Percentiles rank a stretch among this genome's conserved stretches.
phyloP scores from a whole-genome alignment of 345 rosid species.

The Eutrema yunnanense region DNA sequence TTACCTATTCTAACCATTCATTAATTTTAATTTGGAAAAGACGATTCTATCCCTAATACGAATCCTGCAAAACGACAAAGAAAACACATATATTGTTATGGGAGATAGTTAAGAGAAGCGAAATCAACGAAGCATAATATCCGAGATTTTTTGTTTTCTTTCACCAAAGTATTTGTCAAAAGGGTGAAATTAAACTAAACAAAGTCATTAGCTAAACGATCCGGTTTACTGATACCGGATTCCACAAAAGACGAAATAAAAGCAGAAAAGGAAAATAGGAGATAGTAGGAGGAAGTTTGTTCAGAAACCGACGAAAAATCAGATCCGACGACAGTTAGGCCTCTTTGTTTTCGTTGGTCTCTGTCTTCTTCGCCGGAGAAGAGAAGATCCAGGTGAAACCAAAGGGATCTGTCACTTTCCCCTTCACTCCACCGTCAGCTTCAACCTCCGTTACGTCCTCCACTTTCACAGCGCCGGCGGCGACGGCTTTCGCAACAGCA shows the following conservation, averaged over 20 bases:
- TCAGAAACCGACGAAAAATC: slow-evolving; percentile 16
- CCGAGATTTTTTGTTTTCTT: neutral
- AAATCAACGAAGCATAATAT: neutral
- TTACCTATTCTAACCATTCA: neutral
- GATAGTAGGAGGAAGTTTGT: neutral
- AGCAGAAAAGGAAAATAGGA: slow-evolving; percentile 2
- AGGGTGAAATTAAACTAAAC: slow-evolving; percentile 9
- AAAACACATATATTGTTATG: neutral
- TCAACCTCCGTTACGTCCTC: slow-evolving; percentile 33
- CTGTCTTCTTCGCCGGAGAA: slow-evolving; percentile 36
- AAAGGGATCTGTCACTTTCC: slow-evolving; percentile 72
- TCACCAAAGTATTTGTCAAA: neutral
- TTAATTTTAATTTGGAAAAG: neutral
- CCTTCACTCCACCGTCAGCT: slow-evolving; percentile 45
- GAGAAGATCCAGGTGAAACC: slow-evolving; percentile 68
- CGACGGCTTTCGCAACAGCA: slow-evolving; percentile 59
- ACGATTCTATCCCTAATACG: neutral
- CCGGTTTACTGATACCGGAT: slow-evolving; percentile 14
- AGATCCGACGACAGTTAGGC: slow-evolving; percentile 38
- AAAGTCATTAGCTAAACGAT: slow-evolving; percentile 13
- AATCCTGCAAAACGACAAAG: neutral
- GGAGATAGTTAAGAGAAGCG: neutral
- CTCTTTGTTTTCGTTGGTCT: slow-evolving; percentile 15
- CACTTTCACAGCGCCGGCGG: slow-evolving; percentile 58
- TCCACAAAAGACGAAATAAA: slow-evolving; percentile 7